Evolutionary conservation across 2,329 filamentous ascomycete species (phyloP).

Genomic region (Aureobasidium sp.): DNA sequence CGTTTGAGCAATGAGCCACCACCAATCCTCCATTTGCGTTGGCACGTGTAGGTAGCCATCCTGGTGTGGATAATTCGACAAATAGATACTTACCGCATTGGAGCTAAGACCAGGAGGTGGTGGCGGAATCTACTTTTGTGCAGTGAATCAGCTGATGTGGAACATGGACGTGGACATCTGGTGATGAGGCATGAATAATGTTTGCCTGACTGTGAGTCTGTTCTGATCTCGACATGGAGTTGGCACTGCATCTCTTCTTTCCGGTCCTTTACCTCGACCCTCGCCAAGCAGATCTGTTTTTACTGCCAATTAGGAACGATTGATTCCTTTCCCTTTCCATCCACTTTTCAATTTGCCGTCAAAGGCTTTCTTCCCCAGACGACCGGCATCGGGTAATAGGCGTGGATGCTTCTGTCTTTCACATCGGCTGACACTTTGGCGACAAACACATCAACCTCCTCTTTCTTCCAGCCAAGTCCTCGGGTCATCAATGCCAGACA

Average conservation of each 20-base stretch:
- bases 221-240: background rate
- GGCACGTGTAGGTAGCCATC: too few relatives aligned
- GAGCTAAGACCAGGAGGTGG: too few relatives aligned
- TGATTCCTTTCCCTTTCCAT: background rate
- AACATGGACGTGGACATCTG: background rate
- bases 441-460: conserved; percentile 50
- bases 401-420: conserved; percentile 38
- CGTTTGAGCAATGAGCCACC: too few relatives aligned
- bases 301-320: background rate
- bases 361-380: conserved; percentile 37
- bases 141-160: background rate
- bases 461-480: conserved; percentile 45
- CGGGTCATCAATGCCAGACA: conserved; percentile 47
- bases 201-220: conserved; percentile 14
- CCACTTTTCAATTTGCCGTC: background rate
- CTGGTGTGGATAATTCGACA: too few relatives aligned
- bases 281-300: too few relatives aligned
- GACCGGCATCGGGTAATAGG: conserved; percentile 44
- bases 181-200: conserved; percentile 1
- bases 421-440: conserved; percentile 38
- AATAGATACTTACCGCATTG: too few relatives aligned
- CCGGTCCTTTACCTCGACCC: background rate
- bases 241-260: background rate
- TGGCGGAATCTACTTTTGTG: too few relatives aligned
- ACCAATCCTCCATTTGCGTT: too few relatives aligned